Evolutionary conservation across 2,329 filamentous ascomycete genomes (phyloP), one percentile per base, ranked within the genome.

Genomic region (Thelonectria rubi): DNA sequence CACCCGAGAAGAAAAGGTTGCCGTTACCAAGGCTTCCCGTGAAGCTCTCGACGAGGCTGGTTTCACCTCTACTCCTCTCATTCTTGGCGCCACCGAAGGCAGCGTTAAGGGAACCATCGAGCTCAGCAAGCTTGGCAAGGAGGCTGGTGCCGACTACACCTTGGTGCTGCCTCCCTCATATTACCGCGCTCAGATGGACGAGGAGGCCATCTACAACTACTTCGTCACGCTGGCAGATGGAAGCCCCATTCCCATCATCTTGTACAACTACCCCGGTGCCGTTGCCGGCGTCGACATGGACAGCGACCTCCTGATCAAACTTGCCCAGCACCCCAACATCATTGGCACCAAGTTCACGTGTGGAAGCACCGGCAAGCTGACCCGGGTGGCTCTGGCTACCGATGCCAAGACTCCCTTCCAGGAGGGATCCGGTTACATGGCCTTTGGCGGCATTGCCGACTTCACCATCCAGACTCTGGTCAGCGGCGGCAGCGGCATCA

Each of bases 181-280:
- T 82, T 97, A 93, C 84, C 88, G 90, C 58, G 84, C 85, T 54
- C 89, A 90, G 69, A 89, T 92, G 76, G 90, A 91, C 74, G 90
- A 94, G 69, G 84, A 88, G 52, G 85, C 91, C 62, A 82, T 96
- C 60, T 85, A 88, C 73, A 85, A 90, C 69, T 94, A 91, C 81
- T 94, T 90, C 80, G 85, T 82, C 57, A 84, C 85, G 58, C 91
- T 97, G 5, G 93, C 93, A 49, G 90, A 94, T 75, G 83, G 77
- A 40, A 91, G 88, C 52, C 89, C 91, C 5, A 79, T 95, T 9
- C 91, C 92, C n/a, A 76, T 97, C 56, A 86, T 96, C 66, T 81
- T 97, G 49, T 97, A 97, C 86, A 97, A 96, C 82, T 97, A 95
- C 80, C 93, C 93, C 1, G 92, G 92, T 53, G 93, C 92, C 51